These are phyloP conservation scores for Asterionellopsis glacialis DNA, from an alignment of 108 stramenopile genomes.

Conservation along the genomic window DNA sequence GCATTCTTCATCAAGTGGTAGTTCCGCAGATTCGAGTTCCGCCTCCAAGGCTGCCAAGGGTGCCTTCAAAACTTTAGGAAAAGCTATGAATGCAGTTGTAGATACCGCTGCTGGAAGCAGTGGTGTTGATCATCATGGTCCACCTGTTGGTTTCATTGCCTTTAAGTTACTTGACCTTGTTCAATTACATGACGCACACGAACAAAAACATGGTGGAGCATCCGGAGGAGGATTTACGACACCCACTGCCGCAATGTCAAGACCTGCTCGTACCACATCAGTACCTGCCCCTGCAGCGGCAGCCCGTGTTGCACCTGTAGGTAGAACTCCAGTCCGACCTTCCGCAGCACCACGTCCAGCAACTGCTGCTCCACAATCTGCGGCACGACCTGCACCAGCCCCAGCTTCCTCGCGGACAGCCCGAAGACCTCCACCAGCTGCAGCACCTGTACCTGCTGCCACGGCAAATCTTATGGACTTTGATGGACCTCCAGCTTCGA, in stretches of 20 bases:
- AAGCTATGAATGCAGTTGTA: slow-evolving; percentile 62
- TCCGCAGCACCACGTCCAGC: too few relatives aligned
- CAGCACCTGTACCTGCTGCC: slow-evolving; percentile 11
- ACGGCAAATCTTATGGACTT: slow-evolving; percentile 70
- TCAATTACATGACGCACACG: slow-evolving; percentile 46
- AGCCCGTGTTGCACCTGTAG: slow-evolving; percentile 18
- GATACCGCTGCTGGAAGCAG: slow-evolving; percentile 31
- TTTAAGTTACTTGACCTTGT: slow-evolving; percentile 80
- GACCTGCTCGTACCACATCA: not conserved
- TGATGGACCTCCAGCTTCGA: slow-evolving; percentile 29
- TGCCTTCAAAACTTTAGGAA: slow-evolving; percentile 72
- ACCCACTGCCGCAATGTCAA: not conserved
- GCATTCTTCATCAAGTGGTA: not conserved
- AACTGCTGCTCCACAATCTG: slow-evolving; percentile 7
- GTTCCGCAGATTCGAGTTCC: slow-evolving; percentile 22
- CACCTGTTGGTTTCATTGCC: slow-evolving; percentile 59
- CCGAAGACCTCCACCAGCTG: slow-evolving; percentile 5
- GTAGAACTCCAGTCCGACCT: slow-evolving; percentile 3
- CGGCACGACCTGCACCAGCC: slow-evolving; percentile 13
- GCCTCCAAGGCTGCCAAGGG: slow-evolving; percentile 74
- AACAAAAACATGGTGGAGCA: slow-evolving; percentile 28
- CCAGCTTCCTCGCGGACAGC: not conserved
- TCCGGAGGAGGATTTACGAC: not conserved
- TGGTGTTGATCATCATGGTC: slow-evolving; percentile 25
- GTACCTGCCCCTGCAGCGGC: not conserved